phyloP scores from a whole-genome alignment of 1,284 basidiomycete genomes.

The Ganoderma lucidum region DNA sequence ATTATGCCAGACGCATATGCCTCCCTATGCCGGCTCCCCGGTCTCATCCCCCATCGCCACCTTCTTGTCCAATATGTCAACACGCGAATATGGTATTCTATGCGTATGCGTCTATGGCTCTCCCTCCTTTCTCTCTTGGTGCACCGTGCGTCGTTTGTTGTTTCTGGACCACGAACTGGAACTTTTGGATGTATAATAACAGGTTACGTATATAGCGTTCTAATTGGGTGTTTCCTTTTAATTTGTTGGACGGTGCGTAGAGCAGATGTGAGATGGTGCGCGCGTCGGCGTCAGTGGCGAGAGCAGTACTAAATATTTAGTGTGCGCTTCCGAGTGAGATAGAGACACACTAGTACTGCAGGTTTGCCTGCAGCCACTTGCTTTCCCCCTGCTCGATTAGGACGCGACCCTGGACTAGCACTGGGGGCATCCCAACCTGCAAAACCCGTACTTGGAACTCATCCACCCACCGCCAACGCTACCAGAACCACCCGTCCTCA shows the following conservation, averaged over 20 bases:
- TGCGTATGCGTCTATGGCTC: conserved; percentile 23
- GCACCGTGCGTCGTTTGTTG: background rate
- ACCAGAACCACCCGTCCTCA: background rate
- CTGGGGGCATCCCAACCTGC: background rate
- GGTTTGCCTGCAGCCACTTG: too few relatives aligned
- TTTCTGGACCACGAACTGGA: background rate
- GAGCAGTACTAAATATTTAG: background rate
- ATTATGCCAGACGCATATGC: conserved; percentile 23
- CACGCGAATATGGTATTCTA: conserved; percentile 14
- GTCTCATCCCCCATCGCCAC: background rate
- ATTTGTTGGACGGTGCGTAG: background rate
- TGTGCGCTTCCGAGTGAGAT: background rate
- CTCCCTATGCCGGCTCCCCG: background rate
- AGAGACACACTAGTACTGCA: too few relatives aligned
- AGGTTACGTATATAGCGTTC: background rate
- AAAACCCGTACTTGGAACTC: background rate
- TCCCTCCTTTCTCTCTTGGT: background rate
- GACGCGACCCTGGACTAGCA: background rate
- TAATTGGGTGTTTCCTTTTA: background rate
- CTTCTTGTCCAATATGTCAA: background rate
- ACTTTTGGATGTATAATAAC: background rate
- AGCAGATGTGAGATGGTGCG: background rate
- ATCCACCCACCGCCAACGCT: background rate
- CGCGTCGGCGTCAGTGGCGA: background rate
- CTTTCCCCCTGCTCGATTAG: too few relatives aligned